Percentiles rank a stretch among this genome's conserved stretches.
These are phyloP conservation scores for Exserohilum turcica DNA, from an alignment of 2,329 filamentous ascomycete species.

Conservation along the genomic window DNA sequence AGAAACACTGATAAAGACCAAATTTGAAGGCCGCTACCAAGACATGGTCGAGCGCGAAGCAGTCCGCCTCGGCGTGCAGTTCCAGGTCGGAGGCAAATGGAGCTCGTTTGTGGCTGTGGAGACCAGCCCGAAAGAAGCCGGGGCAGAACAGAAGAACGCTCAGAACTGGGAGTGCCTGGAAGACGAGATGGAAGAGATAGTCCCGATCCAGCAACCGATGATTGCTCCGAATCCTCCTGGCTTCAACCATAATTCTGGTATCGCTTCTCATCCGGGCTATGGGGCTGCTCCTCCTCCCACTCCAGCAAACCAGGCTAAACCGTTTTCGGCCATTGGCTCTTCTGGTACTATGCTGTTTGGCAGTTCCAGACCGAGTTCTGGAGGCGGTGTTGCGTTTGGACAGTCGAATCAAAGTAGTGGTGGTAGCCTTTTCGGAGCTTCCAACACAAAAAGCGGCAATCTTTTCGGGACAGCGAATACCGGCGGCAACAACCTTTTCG, in stretches of 20 bases:
- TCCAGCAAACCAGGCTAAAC: too few species aligned
- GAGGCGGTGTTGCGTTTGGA: not conserved
- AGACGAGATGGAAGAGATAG: slow-evolving; percentile 5
- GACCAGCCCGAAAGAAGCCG: slow-evolving; percentile 27
- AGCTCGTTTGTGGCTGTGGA: slow-evolving; percentile 74
- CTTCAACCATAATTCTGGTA: not conserved
- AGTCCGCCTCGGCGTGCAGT: slow-evolving; percentile 67
- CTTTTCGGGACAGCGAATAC: too few species aligned
- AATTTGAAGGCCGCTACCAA: slow-evolving; percentile 56
- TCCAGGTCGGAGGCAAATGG: slow-evolving; percentile 71
- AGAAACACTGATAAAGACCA: slow-evolving; percentile 47
- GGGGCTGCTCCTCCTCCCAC: too few species aligned
- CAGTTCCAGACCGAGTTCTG: too few species aligned
- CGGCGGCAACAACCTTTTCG: too few species aligned
- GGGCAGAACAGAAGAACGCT: slow-evolving; percentile 11
- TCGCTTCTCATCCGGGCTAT: not conserved
- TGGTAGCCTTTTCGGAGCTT: not conserved
- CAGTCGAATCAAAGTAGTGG: not conserved
- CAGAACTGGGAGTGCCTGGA: slow-evolving; percentile 36
- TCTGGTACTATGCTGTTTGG: too few species aligned
- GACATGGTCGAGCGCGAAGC: slow-evolving; percentile 69
- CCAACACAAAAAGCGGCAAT: too few species aligned
- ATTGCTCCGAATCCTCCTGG: not conserved
- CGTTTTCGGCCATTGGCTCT: too few species aligned
- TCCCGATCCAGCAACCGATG: not conserved